A percentile compares a stretch with the other conserved stretches of the same genome.
Evolutionary conservation across 1,284 basidiomycete genomes (phyloP).

Genomic region (Gomphus bonarii): DNA sequence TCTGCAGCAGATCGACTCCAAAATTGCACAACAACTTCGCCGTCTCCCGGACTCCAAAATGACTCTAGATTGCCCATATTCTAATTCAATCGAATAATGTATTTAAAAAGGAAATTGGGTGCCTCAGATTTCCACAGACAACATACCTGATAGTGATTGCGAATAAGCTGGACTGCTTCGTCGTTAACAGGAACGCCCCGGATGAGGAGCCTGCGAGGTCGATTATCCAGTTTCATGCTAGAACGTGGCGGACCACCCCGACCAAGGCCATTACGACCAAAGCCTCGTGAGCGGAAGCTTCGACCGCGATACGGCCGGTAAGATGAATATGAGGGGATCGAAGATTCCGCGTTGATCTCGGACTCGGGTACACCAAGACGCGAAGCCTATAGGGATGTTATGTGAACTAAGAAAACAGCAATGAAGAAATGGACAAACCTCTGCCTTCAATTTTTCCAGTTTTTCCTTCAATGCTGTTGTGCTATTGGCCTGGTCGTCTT

Average conservation of each 20-base stretch:
- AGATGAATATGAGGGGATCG: conserved; percentile 21
- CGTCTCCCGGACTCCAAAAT: conserved; percentile 39
- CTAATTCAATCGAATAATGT: conserved; percentile 25
- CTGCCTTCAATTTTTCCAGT: conserved; percentile 72
- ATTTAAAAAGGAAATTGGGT: neutral
- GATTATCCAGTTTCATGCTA: conserved; percentile 85
- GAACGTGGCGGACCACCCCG: conserved; percentile 44
- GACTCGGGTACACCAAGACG: conserved; percentile 63
- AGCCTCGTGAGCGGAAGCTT: conserved; percentile 43
- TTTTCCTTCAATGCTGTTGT: conserved; percentile 71
- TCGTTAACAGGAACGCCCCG: conserved; percentile 43
- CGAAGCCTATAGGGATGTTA: conserved; percentile 44
- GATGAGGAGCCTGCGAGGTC: conserved; percentile 73
- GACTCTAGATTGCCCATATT: conserved; percentile 58
- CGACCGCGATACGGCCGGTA: conserved; percentile 65
- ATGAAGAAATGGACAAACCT: conserved; percentile 40
- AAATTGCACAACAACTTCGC: conserved; percentile 56
- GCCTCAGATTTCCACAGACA: conserved; percentile 2
- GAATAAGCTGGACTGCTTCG: conserved; percentile 49
- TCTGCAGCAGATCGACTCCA: conserved; percentile 63
- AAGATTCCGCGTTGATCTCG: conserved; percentile 23
- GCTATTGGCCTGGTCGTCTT: conserved; percentile 33
- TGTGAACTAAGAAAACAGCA: neutral
- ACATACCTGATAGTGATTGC: conserved; percentile 76
- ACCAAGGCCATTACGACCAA: conserved; percentile 50